Conservation (phyloP, 495 filamentous ascomycete genomes). For the Venustampulla echinocandica region DNA sequence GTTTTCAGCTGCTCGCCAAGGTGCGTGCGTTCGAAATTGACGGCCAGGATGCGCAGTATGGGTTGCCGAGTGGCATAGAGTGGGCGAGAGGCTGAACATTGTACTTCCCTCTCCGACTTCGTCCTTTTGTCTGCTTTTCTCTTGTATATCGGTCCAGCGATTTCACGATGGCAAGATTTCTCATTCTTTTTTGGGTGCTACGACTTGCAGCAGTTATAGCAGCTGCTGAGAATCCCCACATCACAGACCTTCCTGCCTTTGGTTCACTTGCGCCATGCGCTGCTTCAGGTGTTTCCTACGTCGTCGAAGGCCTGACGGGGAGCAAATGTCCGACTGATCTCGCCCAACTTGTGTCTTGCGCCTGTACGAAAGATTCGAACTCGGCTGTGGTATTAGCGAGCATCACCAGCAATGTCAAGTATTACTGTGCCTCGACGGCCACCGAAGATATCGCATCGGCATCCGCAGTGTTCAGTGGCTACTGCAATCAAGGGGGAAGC, state of each 20-base stretch:
- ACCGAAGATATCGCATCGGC: constrained; percentile 24
- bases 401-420: background rate
- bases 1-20: too few species aligned
- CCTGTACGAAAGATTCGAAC: constrained; percentile 41
- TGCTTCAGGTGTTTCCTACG: constrained; percentile 30
- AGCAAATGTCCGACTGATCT: constrained; percentile 32
- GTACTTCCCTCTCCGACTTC: too few species aligned
- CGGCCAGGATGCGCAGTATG: too few species aligned
- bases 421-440: background rate
- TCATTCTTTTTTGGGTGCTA: too few species aligned
- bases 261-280: constrained; percentile 34
- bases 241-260: constrained; percentile 9
- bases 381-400: constrained; percentile 29
- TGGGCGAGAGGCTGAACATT: too few species aligned
- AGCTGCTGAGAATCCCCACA: too few species aligned
- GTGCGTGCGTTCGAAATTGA: too few species aligned
- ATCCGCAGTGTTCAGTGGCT: constrained; percentile 35
- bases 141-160: too few species aligned
- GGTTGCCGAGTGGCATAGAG: too few species aligned
- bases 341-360: constrained; percentile 36
- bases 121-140: too few species aligned
- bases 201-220: too few species aligned
- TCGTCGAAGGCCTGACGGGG: constrained; percentile 32
- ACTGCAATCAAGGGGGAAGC: constrained; percentile 34
- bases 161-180: too few species aligned